Percentiles rank a stretch among this genome's conserved stretches.
Evolutionary conservation across 345 rosid genomes (phyloP).

Genomic region (Cochlearia excelsa): DNA sequence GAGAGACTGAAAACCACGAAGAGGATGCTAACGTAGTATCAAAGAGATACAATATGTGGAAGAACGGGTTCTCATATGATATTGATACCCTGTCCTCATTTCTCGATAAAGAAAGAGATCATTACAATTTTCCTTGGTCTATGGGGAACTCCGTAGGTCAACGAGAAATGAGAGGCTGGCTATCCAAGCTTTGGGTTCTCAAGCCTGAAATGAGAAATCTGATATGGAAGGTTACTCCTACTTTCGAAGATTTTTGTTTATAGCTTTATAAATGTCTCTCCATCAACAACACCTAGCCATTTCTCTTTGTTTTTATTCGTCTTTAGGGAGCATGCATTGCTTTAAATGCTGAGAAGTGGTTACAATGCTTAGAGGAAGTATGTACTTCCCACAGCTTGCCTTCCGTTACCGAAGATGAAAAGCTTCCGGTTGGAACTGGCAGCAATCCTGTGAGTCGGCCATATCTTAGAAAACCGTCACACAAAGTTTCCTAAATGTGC

Average conservation of each 20-base stretch:
- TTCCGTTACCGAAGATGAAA: conserved; percentile 57
- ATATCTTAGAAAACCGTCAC: conserved; percentile 7
- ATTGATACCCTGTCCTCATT: conserved; percentile 57
- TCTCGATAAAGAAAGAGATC: conserved; percentile 84
- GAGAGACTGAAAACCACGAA: conserved; percentile 36
- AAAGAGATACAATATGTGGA: conserved; percentile 49
- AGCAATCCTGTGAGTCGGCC: conserved; percentile 89
- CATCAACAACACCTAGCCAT: neutral
- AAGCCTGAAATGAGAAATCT: conserved; percentile 77
- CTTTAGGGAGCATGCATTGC: conserved; percentile 88
- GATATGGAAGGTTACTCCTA: conserved; percentile 74
- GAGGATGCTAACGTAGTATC: conserved; percentile 38
- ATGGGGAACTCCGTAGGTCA: conserved; percentile 83
- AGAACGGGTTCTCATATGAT: conserved; percentile 63
- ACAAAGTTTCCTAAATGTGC: conserved; percentile 3
- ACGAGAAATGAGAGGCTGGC: conserved; percentile 94
- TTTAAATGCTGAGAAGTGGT: conserved; percentile 86
- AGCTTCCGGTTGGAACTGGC: conserved; percentile 91
- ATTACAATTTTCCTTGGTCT: conserved; percentile 85
- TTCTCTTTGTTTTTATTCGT: conserved; percentile 14
- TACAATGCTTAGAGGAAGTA: conserved; percentile 60
- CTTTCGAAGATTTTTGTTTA: neutral
- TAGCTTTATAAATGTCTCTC: conserved; percentile 12
- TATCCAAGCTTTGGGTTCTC: conserved; percentile 71
- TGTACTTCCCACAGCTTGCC: conserved; percentile 69